A percentile compares a stretch with the other conserved stretches of the same genome.
Conservation (phyloP, 2,329 filamentous ascomycete genomes). For the Dactylellina parvicollis region DNA sequence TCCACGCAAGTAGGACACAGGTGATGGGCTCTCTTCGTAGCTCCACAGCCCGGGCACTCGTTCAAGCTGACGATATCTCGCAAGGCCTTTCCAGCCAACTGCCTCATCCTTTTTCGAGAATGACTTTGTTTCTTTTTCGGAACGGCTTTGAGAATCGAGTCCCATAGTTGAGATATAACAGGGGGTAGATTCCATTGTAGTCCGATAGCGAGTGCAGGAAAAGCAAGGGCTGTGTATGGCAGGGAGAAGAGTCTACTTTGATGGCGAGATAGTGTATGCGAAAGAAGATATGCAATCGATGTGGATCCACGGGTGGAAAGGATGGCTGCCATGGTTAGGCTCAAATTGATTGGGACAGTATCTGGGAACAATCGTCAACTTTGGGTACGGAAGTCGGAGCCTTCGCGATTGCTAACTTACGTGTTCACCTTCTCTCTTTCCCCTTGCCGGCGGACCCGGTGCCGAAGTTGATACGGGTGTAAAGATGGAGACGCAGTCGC, state of each 20-base stretch:
- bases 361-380: no score
- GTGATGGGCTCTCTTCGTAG: slow-evolving; percentile 85
- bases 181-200: slow-evolving; percentile 72
- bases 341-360: background rate
- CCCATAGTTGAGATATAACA: slow-evolving; percentile 67
- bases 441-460: no score
- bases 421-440: no score
- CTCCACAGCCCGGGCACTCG: slow-evolving; percentile 88
- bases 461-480: no score
- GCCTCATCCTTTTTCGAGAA: slow-evolving; percentile 90
- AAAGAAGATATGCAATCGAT: slow-evolving; percentile 62
- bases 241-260: slow-evolving; percentile 65
- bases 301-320: slow-evolving; percentile 69
- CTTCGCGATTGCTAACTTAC: no score
- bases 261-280: slow-evolving; percentile 62
- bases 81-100: slow-evolving; percentile 93
- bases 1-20: slow-evolving; percentile 87
- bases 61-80: slow-evolving; percentile 89
- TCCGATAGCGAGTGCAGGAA: slow-evolving; percentile 69
- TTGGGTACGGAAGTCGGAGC: no score
- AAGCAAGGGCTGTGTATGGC: slow-evolving; percentile 67
- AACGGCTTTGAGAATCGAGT: slow-evolving; percentile 87
- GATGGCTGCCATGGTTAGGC: slow-evolving; percentile 62
- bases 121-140: slow-evolving; percentile 99
- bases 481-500: no score